Percentiles rank a stretch among this genome's conserved stretches.
phyloP scores from a whole-genome alignment of 202 grass and related monocot species.

The Cymbopogon flexuosus region DNA sequence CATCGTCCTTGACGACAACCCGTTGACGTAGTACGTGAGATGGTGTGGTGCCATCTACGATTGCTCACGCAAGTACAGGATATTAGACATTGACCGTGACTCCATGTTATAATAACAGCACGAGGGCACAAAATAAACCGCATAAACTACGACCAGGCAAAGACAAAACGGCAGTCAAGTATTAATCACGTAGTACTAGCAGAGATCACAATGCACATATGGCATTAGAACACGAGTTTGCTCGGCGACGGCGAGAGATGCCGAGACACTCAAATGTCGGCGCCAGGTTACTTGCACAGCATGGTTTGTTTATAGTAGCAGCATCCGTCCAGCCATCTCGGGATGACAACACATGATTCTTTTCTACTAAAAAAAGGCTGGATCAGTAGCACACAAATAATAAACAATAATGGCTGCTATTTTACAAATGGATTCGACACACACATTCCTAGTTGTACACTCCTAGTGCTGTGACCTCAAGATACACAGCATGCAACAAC shows the following conservation, averaged over 20 bases:
- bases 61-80: too few species aligned
- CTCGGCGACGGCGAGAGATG: background rate
- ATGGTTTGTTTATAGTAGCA: background rate
- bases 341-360: background rate
- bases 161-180: too few species aligned
- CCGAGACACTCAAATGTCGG: background rate
- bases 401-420: background rate
- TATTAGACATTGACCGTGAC: background rate
- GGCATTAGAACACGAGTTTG: background rate
- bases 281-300: background rate
- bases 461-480: conserved; percentile 10
- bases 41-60: too few species aligned
- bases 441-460: background rate
- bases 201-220: background rate
- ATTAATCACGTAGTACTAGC: too few species aligned
- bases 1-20: too few species aligned
- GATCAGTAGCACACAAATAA: background rate
- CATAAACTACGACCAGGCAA: too few species aligned
- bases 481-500: conserved; percentile 22
- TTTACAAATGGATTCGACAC: background rate
- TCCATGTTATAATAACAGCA: too few species aligned
- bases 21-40: too few species aligned
- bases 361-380: background rate
- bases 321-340: background rate
- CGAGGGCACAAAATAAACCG: too few species aligned